Conservation (phyloP, 176 grass and related monocot genomes). For the Dendrocalamus sinicus region DNA sequence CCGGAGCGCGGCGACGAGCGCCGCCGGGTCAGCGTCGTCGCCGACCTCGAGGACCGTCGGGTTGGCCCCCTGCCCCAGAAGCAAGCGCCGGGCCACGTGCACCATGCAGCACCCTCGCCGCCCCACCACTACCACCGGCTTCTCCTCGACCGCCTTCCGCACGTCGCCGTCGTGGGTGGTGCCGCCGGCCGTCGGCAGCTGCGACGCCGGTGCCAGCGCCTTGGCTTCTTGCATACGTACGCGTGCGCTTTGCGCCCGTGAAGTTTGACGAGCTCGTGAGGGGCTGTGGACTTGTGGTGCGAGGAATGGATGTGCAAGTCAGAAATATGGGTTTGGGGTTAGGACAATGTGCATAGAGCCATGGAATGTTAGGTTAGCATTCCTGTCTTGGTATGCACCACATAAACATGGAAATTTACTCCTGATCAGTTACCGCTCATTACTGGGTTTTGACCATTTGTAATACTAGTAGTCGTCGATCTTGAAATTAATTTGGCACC, state of each 20-base stretch:
- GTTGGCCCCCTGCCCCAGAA: slow-evolving; percentile 65
- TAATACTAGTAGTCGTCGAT: background rate
- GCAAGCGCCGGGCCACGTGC: slow-evolving; percentile 64
- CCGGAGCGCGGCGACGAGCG: slow-evolving; percentile 42
- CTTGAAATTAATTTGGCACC: background rate
- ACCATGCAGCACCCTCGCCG: slow-evolving; percentile 74
- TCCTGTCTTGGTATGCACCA: slow-evolving; percentile 6
- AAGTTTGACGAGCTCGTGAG: slow-evolving; percentile 10
- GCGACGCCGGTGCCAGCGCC: background rate
- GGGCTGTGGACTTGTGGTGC: background rate
- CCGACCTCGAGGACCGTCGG: slow-evolving; percentile 70
- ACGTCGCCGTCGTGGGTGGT: slow-evolving; percentile 16
- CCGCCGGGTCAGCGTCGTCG: slow-evolving; percentile 51
- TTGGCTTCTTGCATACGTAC: slow-evolving; percentile 14
- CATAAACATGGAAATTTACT: background rate
- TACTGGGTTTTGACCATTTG: background rate
- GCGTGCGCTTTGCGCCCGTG: background rate
- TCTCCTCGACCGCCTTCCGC: slow-evolving; percentile 60
- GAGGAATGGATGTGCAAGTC: background rate
- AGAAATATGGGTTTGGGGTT: slow-evolving; percentile 13
- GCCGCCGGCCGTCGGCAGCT: background rate
- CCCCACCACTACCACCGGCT: slow-evolving; percentile 78
- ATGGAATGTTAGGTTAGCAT: slow-evolving; percentile 25
- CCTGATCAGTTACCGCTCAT: background rate
- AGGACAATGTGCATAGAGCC: background rate